Evolutionary conservation across 306 rosid genomes (phyloP).

Genomic region (Cajanus cajan): DNA sequence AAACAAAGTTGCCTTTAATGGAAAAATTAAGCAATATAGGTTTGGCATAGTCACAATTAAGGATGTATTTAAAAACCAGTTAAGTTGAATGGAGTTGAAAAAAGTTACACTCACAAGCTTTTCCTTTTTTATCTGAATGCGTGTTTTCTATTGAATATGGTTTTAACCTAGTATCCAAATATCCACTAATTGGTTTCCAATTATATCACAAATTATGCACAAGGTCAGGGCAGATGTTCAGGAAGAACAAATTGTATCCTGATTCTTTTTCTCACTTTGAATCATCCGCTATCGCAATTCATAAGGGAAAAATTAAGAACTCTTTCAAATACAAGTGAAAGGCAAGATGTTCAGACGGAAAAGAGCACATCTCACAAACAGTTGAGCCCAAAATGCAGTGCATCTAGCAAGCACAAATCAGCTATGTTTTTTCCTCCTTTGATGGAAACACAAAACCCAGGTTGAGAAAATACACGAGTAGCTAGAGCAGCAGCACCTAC

Average conservation of each 20-base stretch:
- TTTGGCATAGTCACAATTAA: slow-evolving; percentile 6
- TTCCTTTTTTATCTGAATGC: no score
- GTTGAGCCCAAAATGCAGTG: not conserved
- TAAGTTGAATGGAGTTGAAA: no score
- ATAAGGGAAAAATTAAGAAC: not conserved
- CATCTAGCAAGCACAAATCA: not conserved
- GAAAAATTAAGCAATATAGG: slow-evolving; percentile 1
- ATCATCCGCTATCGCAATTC: not conserved
- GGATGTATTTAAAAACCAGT: no score
- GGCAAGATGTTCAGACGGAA: not conserved
- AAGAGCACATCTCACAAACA: not conserved
- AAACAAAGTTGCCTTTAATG: not conserved
- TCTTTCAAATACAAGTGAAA: not conserved
- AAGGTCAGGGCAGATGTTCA: not conserved
- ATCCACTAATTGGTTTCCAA: slow-evolving; percentile 18
- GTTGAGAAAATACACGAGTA: not conserved
- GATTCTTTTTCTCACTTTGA: not conserved
- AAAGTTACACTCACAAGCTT: no score
- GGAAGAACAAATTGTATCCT: not conserved
- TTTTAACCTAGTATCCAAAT: no score
- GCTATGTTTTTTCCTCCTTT: not conserved
- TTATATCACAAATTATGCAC: not conserved
- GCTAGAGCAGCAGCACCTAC: slow-evolving; percentile 37
- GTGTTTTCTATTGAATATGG: no score
- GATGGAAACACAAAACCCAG: not conserved